Conservation (phyloP, 352 stramenopile species). For the Thalassiosira exigua region DNA sequence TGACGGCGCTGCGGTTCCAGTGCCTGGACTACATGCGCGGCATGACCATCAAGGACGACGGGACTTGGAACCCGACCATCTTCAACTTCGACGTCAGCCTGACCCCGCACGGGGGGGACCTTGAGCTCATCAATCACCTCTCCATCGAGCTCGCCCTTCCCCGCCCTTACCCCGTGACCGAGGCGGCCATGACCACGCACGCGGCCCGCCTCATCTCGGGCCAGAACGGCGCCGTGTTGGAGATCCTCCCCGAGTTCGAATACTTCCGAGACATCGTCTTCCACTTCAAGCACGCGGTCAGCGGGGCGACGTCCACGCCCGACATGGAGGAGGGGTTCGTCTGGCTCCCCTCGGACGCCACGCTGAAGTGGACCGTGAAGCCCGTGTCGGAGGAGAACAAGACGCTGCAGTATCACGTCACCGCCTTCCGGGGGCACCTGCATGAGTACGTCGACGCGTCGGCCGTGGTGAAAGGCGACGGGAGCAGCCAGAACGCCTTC, state of each 20-base stretch:
- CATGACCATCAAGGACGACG: slow-evolving; percentile 74
- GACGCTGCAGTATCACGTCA: slow-evolving; percentile 80
- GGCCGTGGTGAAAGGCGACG: slow-evolving; percentile 55
- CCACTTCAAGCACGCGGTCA: slow-evolving; percentile 89
- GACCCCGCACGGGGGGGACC: slow-evolving; percentile 77
- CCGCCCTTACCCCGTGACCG: slow-evolving; percentile 68
- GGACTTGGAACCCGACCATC: slow-evolving; percentile 80
- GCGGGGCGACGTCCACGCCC: slow-evolving; percentile 70
- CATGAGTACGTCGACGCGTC: slow-evolving; percentile 84
- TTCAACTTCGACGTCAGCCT: slow-evolving; percentile 86
- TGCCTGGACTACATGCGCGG: slow-evolving; percentile 90
- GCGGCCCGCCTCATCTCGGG: slow-evolving; percentile 83
- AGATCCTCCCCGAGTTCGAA: slow-evolving; percentile 90
- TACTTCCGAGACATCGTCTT: slow-evolving; percentile 91
- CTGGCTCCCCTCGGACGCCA: slow-evolving; percentile 86
- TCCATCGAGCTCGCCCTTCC: slow-evolving; percentile 82
- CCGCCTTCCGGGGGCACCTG: slow-evolving; percentile 77
- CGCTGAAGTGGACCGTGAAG: slow-evolving; percentile 83
- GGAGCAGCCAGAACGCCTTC: slow-evolving; percentile 78
- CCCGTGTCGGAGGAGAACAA: slow-evolving; percentile 77
- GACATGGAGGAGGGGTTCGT: slow-evolving; percentile 71
- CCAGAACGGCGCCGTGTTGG: slow-evolving; percentile 86
- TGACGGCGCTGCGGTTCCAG: slow-evolving; percentile 82
- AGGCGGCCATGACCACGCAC: slow-evolving; percentile 73
- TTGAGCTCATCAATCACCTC: slow-evolving; percentile 83